Conservation (phyloP, 2,329 filamentous ascomycete genomes). For the Trichoderma sp. region DNA sequence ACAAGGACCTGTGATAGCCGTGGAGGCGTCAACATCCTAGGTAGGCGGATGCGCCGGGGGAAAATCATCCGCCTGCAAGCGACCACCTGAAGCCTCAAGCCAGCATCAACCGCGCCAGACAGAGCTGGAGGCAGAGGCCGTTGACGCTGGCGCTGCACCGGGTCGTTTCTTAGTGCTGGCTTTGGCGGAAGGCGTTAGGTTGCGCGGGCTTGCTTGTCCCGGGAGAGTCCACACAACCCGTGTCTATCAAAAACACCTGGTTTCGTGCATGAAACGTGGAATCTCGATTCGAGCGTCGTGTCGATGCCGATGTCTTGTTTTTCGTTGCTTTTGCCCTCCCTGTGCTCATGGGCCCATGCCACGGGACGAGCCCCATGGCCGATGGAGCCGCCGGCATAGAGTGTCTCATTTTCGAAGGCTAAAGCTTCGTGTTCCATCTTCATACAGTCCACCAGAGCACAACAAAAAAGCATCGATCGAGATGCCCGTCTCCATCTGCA, state of each 20-base stretch:
- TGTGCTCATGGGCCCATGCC: neutral
- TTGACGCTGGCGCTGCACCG: neutral
- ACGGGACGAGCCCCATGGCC: neutral
- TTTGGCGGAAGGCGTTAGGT: neutral
- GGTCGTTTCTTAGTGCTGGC: neutral
- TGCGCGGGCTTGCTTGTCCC: neutral
- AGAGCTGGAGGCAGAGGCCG: too few relatives aligned
- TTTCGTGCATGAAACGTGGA: slow-evolving; percentile 21
- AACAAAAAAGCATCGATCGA: neutral
- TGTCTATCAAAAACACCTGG: slow-evolving; percentile 14
- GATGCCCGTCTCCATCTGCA: slow-evolving; percentile 1
- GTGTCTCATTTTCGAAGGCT: slow-evolving; percentile 4
- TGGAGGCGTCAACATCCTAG: neutral
- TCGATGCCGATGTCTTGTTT: neutral
- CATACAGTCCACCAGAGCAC: neutral
- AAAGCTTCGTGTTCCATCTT: neutral
- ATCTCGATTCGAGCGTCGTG: slow-evolving; percentile 13
- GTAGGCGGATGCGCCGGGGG: slow-evolving; percentile 20
- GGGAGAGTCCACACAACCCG: slow-evolving; percentile 1
- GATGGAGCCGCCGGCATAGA: neutral
- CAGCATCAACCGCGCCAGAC: neutral
- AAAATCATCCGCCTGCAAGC: slow-evolving; percentile 24
- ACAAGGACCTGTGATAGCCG: slow-evolving; percentile 10
- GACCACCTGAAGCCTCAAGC: neutral
- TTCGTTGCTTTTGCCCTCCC: neutral